Base-by-base conservation (phyloP, 2,329 filamentous ascomycete genomes). In the Ambrosiella beaveri region DNA sequence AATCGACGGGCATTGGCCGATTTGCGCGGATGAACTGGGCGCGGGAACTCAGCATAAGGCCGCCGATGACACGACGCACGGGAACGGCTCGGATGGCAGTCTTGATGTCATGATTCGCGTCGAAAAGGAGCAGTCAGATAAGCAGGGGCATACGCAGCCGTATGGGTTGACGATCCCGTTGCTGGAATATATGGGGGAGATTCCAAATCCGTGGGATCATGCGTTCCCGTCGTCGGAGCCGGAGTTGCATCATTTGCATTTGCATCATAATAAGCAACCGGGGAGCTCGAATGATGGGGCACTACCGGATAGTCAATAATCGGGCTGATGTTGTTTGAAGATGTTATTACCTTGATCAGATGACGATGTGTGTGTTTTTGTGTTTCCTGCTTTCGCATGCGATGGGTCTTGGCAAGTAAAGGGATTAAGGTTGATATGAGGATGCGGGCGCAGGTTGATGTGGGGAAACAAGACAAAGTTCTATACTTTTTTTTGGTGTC, bases 161-260 rank as follows among this genome's bases (percentile, higher is more conserved):
- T 98, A 98, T 66, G 85, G 90, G 8, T 73, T 98, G 53, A 84
- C 88, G 1, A 82, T 98, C n/a, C 93, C 93, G 11, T 73, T 78
- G 35, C 74, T 96, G 47, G 61, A 73, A 67, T 72, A 70, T 63
- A 63, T 61, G 35, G 47, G 52, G 19, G 61, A 64, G 54, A 63
- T 65, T 3, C 64, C 64, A n/a, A 65, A 52, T 12, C 47, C 53
- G 15, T 60, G 56, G 51, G 50, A 58, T 35, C 17, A n/a, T 15
- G 27, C 56, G n/a, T 60, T 60, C 35, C 59, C 59, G 37, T 60
- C 59, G n/a, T 60, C 59, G 7, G 59, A 60, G 51, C 51, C 38
- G 27, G 52, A 54, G 17, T 3, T 7, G 8, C 15, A 36, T n/a
- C 40, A 59, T 17, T 7, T 35, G 17, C 35, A 58, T 17, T 12